These are phyloP conservation scores for Fusarium piperis DNA, from an alignment of 2,329 filamentous ascomycete species.

Conservation along the genomic window DNA sequence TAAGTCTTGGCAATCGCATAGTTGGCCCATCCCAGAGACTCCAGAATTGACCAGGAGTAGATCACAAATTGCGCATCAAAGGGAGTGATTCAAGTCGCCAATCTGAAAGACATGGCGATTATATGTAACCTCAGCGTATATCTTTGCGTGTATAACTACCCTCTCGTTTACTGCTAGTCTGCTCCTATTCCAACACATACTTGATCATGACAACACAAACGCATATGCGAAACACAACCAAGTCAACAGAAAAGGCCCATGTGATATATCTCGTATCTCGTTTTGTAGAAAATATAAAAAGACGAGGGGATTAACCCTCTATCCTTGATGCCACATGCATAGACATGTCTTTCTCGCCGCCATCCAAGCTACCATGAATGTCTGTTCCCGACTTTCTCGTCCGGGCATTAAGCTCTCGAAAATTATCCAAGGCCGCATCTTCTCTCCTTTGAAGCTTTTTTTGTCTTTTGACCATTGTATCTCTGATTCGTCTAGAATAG, in stretches of 20 bases:
- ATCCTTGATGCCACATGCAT: conserved; percentile 11
- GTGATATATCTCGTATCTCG: conserved; percentile 40
- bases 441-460: not conserved
- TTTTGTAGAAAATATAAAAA: conserved; percentile 28
- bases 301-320: conserved; percentile 15
- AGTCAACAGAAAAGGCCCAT: conserved; percentile 32
- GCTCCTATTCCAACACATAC: not conserved
- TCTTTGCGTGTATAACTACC: not conserved
- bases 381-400: not conserved
- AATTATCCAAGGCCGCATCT: conserved; percentile 9
- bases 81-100: not conserved
- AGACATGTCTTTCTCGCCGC: conserved; percentile 3
- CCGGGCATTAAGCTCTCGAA: conserved; percentile 31
- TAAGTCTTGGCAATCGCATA: conserved; percentile 48
- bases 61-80: not conserved
- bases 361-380: conserved; percentile 1
- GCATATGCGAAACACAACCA: not conserved
- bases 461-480: conserved; percentile 10
- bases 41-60: not conserved
- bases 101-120: not conserved
- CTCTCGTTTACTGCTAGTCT: not conserved
- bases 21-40: not conserved
- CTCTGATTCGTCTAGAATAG: conserved; percentile 12
- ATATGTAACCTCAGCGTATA: not conserved
- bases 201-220: not conserved